Evolutionary conservation across 306 rosid species (phyloP), one percentile per base, ranked within the genome.

Genomic region (Trifolium pratense): DNA sequence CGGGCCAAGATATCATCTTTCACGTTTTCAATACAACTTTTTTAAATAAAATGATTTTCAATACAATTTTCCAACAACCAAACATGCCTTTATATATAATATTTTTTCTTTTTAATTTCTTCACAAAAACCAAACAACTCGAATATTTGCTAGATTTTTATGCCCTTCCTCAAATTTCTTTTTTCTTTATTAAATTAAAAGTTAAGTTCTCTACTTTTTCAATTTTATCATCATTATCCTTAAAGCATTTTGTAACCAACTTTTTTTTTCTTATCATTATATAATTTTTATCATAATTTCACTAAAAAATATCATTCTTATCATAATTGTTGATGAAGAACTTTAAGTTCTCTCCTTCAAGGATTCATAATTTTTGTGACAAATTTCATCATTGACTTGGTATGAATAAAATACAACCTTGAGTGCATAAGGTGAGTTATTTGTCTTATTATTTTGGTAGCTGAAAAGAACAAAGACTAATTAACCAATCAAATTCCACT

Each of bases 391-490:
- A 75, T 78, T 78, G 78, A 83, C 71, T 49, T 62, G 57, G 14
- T 75, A 69, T 84, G 74, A 86, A 85, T 92, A 87, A 84, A 83
- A 53, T 5, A 6, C 64, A 26, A 58, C 39, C 39, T 14, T 6
- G 66, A 82, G 31, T 79, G 82, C 85, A 79, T 85, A 86, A 82
- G 89, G 96, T 90, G 80, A 87, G 84, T 83, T 59, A 16, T 6
- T 39, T 34, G 5, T 69, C 21, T 48, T 46, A 34, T 48, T 46
- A 34, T 18, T 56, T 53, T 76, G 78, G 74, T 63, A 67, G 20
- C 40, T 34, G 46, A 39, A 62, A 62, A 16, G 3, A 62, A 36
- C 59, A 58, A 26, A 2, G 17, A 26, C 65, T 10, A 64, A 12
- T 64, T 83, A 71, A 21, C 52, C 52, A 76, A 72, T 61, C 68